Evolutionary conservation across 2,329 filamentous ascomycete species (phyloP), one percentile per base, ranked within the genome.

Genomic region (Colletotrichum cuscutae): DNA sequence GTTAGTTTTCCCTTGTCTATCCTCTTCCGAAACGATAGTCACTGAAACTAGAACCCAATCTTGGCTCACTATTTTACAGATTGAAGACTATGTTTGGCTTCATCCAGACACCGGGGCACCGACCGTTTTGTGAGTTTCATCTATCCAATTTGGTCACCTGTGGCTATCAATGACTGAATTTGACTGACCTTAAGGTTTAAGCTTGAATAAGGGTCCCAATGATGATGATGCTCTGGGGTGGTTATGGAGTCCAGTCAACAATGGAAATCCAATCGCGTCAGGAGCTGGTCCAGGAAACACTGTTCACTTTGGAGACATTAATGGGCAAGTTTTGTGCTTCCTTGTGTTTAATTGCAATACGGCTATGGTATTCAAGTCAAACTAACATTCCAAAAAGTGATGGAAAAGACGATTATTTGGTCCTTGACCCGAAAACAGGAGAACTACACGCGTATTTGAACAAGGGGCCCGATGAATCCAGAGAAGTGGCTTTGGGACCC

Each of bases 11-110:
- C 28, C 28, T 28, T 6, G 28, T 56, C 19, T 28, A 22, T 15
- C 53, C 24, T 26, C 19, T 15, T 28, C 11, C 13, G 24, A 28
- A 56, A 9, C 53, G 28, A 56, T 56, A 22, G 24, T 19, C 24
- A 56, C 53, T 56, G 53, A 56, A 22, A 5, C 28, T 22, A 13
- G 5, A 11, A 56, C 28, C 28, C 6, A 28, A 28, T 28, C 28
- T 28, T 28, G 28, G 28, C 28, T 28, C 28, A 28, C 28, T 28
- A 28, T 28, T 8, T 28, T 26, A 15, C 53, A 56, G 24, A 62
- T 67, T 12, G 73, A 75, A 4, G 76, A 78, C 59, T 76, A 76
- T 24, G 65, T 77, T 3, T 75, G 74, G 46, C 59, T 78, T 9
- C 70, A 75, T 15, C 75, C 65, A 7, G 37, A 63, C 1, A 65